Percentiles rank a stretch among this genome's conserved stretches.
Conservation (phyloP, 139 green algal genomes). For the Chlamydomonas asymmetrica region DNA sequence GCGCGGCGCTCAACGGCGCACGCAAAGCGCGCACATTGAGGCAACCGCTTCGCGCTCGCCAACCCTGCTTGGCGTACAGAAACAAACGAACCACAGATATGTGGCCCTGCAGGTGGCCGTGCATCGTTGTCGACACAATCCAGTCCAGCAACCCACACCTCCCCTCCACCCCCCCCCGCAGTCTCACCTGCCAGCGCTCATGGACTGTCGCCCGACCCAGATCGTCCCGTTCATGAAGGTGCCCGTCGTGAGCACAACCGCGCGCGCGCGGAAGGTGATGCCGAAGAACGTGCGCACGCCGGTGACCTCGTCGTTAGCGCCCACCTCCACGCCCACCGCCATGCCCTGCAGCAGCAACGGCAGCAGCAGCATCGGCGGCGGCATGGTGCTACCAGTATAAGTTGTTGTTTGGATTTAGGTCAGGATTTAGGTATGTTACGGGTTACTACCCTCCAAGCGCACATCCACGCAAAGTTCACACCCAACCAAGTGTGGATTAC, state of each 20-base stretch:
- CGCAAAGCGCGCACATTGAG: too few species aligned
- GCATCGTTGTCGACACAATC: too few species aligned
- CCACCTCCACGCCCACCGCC: constrained; percentile 83
- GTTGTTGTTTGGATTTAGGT: background rate
- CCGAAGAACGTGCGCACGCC: constrained; percentile 95
- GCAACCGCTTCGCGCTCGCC: too few species aligned
- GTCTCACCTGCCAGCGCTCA: constrained; percentile 78
- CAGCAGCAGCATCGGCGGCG: too few species aligned
- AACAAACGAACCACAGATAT: too few species aligned
- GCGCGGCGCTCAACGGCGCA: too few species aligned
- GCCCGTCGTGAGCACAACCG: constrained; percentile 94
- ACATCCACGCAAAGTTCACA: too few species aligned
- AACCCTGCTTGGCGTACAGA: too few species aligned
- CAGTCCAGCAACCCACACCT: background rate
- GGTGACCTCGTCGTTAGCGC: constrained; percentile 83
- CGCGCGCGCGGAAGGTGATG: constrained; percentile 75
- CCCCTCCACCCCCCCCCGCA: background rate
- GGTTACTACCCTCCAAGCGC: background rate
- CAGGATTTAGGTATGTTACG: background rate
- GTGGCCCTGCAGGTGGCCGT: too few species aligned
- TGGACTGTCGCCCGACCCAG: constrained; percentile 88
- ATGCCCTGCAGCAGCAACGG: constrained; percentile 61
- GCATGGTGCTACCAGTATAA: background rate
- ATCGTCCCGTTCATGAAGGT: constrained; percentile 98
- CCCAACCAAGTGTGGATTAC: too few species aligned